Conservation (phyloP, 768 basidiomycete genomes). For the Omphalotus guepiniiformis region DNA sequence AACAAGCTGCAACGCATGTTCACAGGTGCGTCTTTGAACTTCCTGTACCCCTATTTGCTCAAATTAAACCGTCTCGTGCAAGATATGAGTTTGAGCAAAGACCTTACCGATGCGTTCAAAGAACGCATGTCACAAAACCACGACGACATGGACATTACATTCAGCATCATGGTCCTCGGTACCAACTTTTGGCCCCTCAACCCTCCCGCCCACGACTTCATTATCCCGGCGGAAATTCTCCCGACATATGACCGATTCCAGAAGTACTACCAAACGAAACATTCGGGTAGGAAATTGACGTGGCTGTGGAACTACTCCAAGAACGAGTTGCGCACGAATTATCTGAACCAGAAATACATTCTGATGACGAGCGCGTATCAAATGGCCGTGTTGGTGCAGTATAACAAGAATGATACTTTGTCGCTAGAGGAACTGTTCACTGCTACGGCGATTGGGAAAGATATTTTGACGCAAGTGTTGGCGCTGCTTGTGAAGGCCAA, state of each 20-base stretch:
- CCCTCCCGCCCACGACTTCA: conserved; percentile 79
- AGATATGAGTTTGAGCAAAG: conserved; percentile 96
- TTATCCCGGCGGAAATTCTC: conserved; percentile 83
- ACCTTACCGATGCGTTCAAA: conserved; percentile 93
- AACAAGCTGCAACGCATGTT: conserved; percentile 97
- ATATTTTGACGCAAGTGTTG: conserved; percentile 68
- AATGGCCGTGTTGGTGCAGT: conserved; percentile 88
- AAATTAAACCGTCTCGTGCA: conserved; percentile 8
- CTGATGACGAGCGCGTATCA: conserved; percentile 94
- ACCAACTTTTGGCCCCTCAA: conserved; percentile 96
- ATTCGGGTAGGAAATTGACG: conserved; percentile 90
- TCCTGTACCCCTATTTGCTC: conserved; percentile 11
- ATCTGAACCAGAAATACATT: conserved; percentile 93
- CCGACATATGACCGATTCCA: conserved; percentile 89
- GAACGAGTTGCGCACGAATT: conserved; percentile 92
- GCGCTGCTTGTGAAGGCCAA: conserved; percentile 82
- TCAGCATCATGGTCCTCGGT: conserved; percentile 90
- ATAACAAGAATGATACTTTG: conserved; percentile 87
- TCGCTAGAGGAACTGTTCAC: conserved; percentile 73
- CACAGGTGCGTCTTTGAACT: conserved; percentile 53
- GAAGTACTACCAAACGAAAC: conserved; percentile 90
- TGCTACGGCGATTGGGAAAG: conserved; percentile 79
- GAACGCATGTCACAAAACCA: conserved; percentile 86
- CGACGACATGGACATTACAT: conserved; percentile 84
- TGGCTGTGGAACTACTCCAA: conserved; percentile 99